Evolutionary conservation across 768 basidiomycete genomes (phyloP).

Genomic region (Gyrodon lividus): DNA sequence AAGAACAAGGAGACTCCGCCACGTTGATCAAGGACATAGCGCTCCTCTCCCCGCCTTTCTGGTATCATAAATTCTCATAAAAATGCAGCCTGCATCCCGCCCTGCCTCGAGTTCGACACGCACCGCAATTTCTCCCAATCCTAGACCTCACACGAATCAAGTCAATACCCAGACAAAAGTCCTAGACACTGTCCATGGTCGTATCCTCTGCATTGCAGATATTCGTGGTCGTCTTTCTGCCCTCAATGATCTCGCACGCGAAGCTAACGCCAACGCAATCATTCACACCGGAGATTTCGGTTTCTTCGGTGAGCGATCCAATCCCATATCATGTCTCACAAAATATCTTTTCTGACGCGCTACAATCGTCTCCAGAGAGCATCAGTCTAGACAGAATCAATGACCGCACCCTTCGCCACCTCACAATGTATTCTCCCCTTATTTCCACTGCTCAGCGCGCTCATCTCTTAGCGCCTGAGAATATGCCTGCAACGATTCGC

Average conservation of each 20-base stretch:
- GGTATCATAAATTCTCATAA: slow-evolving; percentile 23
- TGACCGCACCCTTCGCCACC: slow-evolving; percentile 93
- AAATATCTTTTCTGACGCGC: slow-evolving; percentile 15
- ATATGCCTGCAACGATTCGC: slow-evolving; percentile 66
- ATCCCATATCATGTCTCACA: neutral
- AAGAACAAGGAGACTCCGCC: slow-evolving; percentile 4
- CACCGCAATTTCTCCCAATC: slow-evolving; percentile 56
- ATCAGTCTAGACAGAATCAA: slow-evolving; percentile 85
- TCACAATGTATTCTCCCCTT: slow-evolving; percentile 94
- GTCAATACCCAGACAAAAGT: slow-evolving; percentile 79
- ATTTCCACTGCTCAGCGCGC: slow-evolving; percentile 80
- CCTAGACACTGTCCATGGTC: slow-evolving; percentile 75
- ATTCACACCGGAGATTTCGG: slow-evolving; percentile 99
- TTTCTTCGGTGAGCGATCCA: slow-evolving; percentile 72
- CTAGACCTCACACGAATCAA: slow-evolving; percentile 39
- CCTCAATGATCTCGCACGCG: slow-evolving; percentile 87
- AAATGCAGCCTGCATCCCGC: slow-evolving; percentile 56
- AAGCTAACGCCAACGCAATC: slow-evolving; percentile 86
- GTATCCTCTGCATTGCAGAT: slow-evolving; percentile 95
- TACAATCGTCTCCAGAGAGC: slow-evolving; percentile 49
- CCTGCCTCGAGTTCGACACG: slow-evolving; percentile 62
- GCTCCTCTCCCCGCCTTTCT: slow-evolving; percentile 18
- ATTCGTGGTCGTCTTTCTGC: slow-evolving; percentile 84
- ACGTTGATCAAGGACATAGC: slow-evolving; percentile 5
- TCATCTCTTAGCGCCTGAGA: slow-evolving; percentile 72